Evolutionary conservation across 345 rosid genomes (phyloP).

Genomic region (Punica granatum): DNA sequence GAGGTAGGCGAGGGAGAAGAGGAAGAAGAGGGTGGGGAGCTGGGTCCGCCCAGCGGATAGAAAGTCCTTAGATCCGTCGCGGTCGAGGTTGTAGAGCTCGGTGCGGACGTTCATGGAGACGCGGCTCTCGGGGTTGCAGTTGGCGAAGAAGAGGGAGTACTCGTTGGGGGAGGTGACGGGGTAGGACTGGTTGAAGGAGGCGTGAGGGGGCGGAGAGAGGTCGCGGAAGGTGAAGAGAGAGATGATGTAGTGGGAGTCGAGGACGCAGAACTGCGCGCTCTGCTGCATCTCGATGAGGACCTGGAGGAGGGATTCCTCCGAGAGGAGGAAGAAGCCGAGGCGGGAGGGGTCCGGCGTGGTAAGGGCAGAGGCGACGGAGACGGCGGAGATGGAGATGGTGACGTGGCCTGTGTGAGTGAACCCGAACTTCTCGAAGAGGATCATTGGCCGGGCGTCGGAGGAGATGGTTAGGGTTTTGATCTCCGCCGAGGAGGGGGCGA

Average conservation of each 20-base stretch:
- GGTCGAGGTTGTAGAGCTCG: slow-evolving; percentile 65
- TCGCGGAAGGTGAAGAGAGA: slow-evolving; percentile 70
- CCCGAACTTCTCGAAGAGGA: slow-evolving; percentile 93
- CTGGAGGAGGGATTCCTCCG: slow-evolving; percentile 81
- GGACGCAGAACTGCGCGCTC: slow-evolving; percentile 76
- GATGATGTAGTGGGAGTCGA: slow-evolving; percentile 52
- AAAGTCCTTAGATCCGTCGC: slow-evolving; percentile 48
- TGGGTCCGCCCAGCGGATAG: slow-evolving; percentile 78
- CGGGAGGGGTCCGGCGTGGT: slow-evolving; percentile 50
- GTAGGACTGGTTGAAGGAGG: slow-evolving; percentile 50
- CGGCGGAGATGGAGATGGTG: slow-evolving; percentile 49
- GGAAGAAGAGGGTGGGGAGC: slow-evolving; percentile 51
- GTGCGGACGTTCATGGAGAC: slow-evolving; percentile 80
- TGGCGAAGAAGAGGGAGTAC: slow-evolving; percentile 84
- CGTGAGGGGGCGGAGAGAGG: slow-evolving; percentile 70
- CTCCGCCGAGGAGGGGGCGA: slow-evolving; percentile 45
- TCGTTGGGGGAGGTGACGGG: slow-evolving; percentile 70
- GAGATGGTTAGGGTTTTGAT: slow-evolving; percentile 56
- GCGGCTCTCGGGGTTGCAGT: slow-evolving; percentile 69
- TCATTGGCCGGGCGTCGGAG: slow-evolving; percentile 78
- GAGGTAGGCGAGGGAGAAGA: slow-evolving; percentile 53
- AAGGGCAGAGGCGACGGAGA: slow-evolving; percentile 45
- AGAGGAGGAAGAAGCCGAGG: slow-evolving; percentile 92
- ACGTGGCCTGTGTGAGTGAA: slow-evolving; percentile 84
- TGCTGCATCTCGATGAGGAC: slow-evolving; percentile 79